Evolutionary conservation across 2,329 filamentous ascomycete genomes (phyloP).

Genomic region (Claviceps paspali): DNA sequence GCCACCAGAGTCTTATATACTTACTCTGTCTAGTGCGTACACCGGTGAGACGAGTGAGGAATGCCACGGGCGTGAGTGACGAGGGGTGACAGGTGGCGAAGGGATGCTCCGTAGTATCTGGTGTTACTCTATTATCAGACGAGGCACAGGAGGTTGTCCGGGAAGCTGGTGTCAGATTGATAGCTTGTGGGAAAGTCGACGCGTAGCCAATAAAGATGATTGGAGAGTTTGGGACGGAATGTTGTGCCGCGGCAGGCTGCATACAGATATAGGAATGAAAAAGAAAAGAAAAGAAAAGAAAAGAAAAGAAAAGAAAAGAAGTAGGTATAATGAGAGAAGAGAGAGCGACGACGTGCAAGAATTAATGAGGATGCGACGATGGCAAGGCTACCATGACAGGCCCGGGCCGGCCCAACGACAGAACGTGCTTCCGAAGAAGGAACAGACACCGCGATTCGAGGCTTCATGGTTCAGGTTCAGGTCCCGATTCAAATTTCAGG

Average conservation of each 20-base stretch:
- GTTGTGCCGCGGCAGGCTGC: conserved; percentile 6
- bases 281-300: too few relatives aligned
- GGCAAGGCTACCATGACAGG: not conserved
- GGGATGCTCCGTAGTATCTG: not conserved
- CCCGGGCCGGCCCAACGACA: not conserved
- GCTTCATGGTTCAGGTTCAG: not conserved
- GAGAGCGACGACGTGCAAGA: not conserved
- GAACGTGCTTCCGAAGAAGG: not conserved
- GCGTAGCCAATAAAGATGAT: not conserved
- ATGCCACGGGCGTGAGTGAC: conserved; percentile 4
- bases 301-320: too few relatives aligned
- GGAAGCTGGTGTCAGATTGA: conserved; percentile 4
- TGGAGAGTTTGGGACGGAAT: conserved; percentile 1
- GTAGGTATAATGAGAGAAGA: too few relatives aligned
- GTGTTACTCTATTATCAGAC: conserved; percentile 2
- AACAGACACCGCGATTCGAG: not conserved
- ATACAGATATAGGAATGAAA: too few relatives aligned
- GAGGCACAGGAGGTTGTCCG: not conserved
- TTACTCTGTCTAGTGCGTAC: not conserved
- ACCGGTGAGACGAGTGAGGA: conserved; percentile 5
- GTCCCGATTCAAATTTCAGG: too few relatives aligned
- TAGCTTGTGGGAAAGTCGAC: not conserved
- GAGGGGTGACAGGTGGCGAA: conserved; percentile 8
- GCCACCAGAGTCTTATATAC: conserved; percentile 7
- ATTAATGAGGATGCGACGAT: conserved; percentile 3